Conservation (phyloP, 192 early-diverging fungal genomes). For the Umbelopsis ramanniana region DNA sequence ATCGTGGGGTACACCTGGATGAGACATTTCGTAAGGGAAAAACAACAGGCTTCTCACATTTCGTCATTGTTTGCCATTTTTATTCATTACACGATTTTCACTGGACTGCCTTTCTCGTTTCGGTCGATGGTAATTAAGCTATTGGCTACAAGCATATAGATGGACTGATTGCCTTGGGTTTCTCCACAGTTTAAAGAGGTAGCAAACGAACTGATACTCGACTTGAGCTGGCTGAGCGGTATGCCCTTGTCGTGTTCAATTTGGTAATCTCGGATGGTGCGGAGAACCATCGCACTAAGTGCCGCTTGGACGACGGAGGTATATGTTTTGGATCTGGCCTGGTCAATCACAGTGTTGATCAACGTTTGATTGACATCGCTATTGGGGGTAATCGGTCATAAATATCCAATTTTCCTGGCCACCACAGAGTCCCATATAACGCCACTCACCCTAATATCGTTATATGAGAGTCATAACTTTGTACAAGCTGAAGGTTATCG, state of each 20-base stretch:
- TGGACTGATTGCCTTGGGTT: conserved; percentile 16
- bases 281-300: conserved; percentile 27
- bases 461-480: conserved; percentile 14
- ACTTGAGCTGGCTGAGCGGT: conserved; percentile 24
- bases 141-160: conserved; percentile 41
- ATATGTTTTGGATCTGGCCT: background rate
- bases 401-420: too few relatives aligned
- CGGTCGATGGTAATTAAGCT: conserved; percentile 33
- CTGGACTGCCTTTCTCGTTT: conserved; percentile 21
- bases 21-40: background rate
- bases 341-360: conserved; percentile 19
- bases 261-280: conserved; percentile 26
- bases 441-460: conserved; percentile 3
- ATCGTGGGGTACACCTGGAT: background rate
- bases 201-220: conserved; percentile 19
- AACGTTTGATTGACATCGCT: conserved; percentile 27
- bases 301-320: conserved; percentile 21
- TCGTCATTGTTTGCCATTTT: background rate
- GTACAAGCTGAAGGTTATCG: conserved; percentile 9
- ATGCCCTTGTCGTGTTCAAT: conserved; percentile 11
- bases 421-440: background rate
- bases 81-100: conserved; percentile 6
- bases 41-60: background rate
- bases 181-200: conserved; percentile 1
- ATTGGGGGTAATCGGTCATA: background rate